Percentiles rank a stretch among this genome's conserved stretches.
Evolutionary conservation across 108 stramenopile genomes (phyloP).

Genomic region (Cyclotella cryptica): DNA sequence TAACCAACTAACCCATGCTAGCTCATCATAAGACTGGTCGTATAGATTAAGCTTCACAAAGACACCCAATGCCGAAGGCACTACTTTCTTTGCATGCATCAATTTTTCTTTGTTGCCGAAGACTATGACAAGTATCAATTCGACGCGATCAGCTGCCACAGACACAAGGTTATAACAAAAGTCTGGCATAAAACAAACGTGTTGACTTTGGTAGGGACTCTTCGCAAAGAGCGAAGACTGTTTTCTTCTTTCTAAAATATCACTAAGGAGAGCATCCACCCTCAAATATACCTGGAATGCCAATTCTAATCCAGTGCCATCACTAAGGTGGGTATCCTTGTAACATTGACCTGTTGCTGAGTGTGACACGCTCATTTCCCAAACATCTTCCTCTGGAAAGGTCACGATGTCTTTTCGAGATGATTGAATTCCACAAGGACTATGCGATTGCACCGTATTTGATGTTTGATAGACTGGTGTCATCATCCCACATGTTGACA

Average conservation of each 20-base stretch:
- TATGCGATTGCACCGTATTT: not conserved
- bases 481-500: conserved; percentile 12
- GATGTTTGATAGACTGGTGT: not conserved
- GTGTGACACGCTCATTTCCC: conserved; percentile 45
- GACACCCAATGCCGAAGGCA: conserved; percentile 63
- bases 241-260: conserved; percentile 54
- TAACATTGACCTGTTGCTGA: conserved; percentile 24
- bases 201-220: conserved; percentile 32
- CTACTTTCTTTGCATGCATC: conserved; percentile 25
- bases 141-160: conserved; percentile 40
- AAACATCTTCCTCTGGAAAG: conserved; percentile 29
- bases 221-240: conserved; percentile 40
- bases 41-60: conserved; percentile 61
- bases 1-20: conserved; percentile 66
- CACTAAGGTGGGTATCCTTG: not conserved
- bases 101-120: conserved; percentile 58
- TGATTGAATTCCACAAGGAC: conserved; percentile 19
- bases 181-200: conserved; percentile 48
- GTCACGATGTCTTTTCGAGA: conserved; percentile 45
- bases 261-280: conserved; percentile 62
- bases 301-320: conserved; percentile 32
- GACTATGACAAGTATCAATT: conserved; percentile 58
- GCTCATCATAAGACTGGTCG: conserved; percentile 61
- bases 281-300: conserved; percentile 58
- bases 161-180: conserved; percentile 73